phyloP scores from a whole-genome alignment of 2,329 filamentous ascomycete genomes.

The Beauveria sp. region DNA sequence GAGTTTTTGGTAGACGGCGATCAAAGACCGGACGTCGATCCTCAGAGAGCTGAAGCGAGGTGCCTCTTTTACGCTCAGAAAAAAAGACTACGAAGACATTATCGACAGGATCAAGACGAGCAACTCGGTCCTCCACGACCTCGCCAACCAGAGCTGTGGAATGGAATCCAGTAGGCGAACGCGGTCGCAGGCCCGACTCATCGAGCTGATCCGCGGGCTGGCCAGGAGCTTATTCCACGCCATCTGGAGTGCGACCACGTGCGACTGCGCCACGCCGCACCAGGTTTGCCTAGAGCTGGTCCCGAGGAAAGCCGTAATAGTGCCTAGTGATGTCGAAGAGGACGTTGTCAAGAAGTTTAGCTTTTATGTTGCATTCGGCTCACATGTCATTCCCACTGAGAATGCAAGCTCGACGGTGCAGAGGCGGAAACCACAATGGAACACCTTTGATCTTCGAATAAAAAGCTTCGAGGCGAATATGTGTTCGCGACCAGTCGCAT shows the following conservation, averaged over 20 bases:
- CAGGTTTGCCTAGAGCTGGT: background rate
- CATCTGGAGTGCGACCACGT: background rate
- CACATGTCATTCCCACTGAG: background rate
- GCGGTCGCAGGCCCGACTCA: background rate
- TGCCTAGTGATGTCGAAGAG: slow-evolving; percentile 2
- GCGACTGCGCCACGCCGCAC: background rate
- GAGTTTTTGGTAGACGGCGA: background rate
- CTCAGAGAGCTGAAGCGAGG: background rate
- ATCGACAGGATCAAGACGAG: background rate
- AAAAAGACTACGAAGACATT: background rate
- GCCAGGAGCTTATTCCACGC: background rate
- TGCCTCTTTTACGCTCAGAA: background rate
- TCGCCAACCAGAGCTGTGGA: background rate
- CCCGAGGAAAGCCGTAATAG: background rate
- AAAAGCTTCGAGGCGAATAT: background rate
- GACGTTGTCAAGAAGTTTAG: background rate
- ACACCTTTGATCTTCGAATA: background rate
- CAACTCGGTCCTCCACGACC: background rate
- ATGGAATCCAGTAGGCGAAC: background rate
- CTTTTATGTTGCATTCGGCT: background rate
- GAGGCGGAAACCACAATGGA: background rate
- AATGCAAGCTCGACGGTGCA: background rate
- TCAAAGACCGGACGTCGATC: background rate
- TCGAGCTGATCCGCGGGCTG: background rate
- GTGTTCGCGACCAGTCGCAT: no score